A percentile compares a stretch with the other conserved stretches of the same genome.
These are phyloP conservation scores for Hirsutella minnesotensis DNA, from an alignment of 2,329 filamentous ascomycete genomes.

Conservation along the genomic window DNA sequence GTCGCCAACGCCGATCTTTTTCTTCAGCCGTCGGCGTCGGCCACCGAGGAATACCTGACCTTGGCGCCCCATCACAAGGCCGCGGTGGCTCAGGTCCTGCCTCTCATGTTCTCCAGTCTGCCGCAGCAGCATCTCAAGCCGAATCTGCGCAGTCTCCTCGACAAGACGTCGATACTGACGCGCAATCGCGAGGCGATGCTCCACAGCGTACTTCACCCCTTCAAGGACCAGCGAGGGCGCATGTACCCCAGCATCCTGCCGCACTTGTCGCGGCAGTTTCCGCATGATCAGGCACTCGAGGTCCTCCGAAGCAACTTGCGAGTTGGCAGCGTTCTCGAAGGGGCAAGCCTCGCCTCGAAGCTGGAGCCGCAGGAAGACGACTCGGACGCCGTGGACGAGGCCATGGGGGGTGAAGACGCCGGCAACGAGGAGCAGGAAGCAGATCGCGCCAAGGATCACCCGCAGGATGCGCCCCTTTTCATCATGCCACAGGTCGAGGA, in stretches of 20 bases:
- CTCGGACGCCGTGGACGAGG: constrained; percentile 24
- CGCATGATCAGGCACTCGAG: constrained; percentile 55
- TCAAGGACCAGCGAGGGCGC: constrained; percentile 49
- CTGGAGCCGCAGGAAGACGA: constrained; percentile 27
- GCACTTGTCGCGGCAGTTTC: constrained; percentile 57
- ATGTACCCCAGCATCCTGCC: constrained; percentile 67
- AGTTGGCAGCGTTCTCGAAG: constrained; percentile 16
- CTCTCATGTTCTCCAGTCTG: constrained; percentile 47
- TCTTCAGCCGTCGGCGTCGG: constrained; percentile 30
- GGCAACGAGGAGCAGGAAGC: not conserved
- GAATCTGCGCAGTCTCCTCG: constrained; percentile 60
- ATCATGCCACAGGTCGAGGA: constrained; percentile 10
- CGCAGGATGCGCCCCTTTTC: constrained; percentile 10
- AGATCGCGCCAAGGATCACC: constrained; percentile 1
- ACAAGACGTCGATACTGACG: constrained; percentile 67
- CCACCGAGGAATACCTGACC: constrained; percentile 17
- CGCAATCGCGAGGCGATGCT: constrained; percentile 62
- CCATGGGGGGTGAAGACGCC: constrained; percentile 9
- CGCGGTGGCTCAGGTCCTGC: constrained; percentile 51
- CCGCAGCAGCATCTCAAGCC: constrained; percentile 58
- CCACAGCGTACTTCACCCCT: constrained; percentile 71
- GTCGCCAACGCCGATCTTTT: constrained; percentile 63
- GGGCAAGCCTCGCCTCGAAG: constrained; percentile 15
- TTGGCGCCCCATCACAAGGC: constrained; percentile 34
- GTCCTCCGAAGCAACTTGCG: constrained; percentile 52